Percentiles rank a stretch among this genome's conserved stretches.
These are phyloP conservation scores for Calocybe gambosa DNA, from an alignment of 1,284 basidiomycete species.

Conservation along the genomic window DNA sequence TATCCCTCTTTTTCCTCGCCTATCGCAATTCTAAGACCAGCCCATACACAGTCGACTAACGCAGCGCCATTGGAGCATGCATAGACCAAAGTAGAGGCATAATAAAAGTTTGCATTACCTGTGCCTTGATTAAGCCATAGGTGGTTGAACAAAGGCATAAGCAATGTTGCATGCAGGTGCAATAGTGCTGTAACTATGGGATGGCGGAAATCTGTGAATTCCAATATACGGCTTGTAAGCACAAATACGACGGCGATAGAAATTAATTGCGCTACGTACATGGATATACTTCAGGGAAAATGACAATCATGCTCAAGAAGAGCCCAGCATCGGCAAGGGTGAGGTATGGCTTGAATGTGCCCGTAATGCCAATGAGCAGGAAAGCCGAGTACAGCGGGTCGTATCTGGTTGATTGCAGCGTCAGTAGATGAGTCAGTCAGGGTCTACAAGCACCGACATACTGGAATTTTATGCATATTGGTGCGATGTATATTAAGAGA, in stretches of 20 bases:
- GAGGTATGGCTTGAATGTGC: slow-evolving; percentile 90
- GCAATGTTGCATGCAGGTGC: slow-evolving; percentile 79
- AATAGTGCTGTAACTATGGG: slow-evolving; percentile 83
- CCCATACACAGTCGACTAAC: slow-evolving; percentile 77
- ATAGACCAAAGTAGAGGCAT: slow-evolving; percentile 92
- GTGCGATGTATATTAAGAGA: slow-evolving; percentile 77
- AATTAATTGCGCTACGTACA: slow-evolving; percentile 45
- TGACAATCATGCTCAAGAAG: slow-evolving; percentile 72
- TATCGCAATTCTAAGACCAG: slow-evolving; percentile 67
- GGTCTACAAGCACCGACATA: slow-evolving; percentile 22
- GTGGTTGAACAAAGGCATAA: slow-evolving; percentile 88
- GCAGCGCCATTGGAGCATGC: slow-evolving; percentile 83
- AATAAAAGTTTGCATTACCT: slow-evolving; percentile 98
- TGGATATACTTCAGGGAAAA: slow-evolving; percentile 82
- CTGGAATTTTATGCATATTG: slow-evolving; percentile 86
- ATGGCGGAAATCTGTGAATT: slow-evolving; percentile 68
- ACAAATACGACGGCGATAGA: not conserved
- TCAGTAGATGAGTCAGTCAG: not conserved
- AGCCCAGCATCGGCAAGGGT: slow-evolving; percentile 85
- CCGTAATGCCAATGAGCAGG: slow-evolving; percentile 72
- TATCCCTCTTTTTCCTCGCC: slow-evolving; percentile 48
- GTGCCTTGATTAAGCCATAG: slow-evolving; percentile 91
- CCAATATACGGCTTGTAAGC: slow-evolving; percentile 1
- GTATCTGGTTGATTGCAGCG: slow-evolving; percentile 34
- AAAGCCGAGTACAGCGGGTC: slow-evolving; percentile 82